Evolutionary conservation across 2,329 filamentous ascomycete genomes (phyloP).

Genomic region (Ophioceras dolichostomum): DNA sequence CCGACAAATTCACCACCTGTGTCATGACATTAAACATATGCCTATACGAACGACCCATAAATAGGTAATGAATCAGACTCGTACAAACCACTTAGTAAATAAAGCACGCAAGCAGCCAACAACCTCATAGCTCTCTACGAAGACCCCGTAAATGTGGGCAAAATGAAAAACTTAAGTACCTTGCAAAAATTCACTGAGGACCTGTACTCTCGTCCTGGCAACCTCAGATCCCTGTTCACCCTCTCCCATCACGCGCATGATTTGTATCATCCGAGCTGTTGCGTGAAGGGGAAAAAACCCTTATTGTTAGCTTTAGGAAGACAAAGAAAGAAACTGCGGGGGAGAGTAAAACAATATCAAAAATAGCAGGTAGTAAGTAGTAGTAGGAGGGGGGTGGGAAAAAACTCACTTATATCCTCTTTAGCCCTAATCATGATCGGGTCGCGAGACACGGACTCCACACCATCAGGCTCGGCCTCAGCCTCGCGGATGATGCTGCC

Average conservation of each 20-base stretch:
- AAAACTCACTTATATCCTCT: conserved; percentile 45
- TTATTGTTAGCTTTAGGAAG: not conserved
- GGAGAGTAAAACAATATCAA: not conserved
- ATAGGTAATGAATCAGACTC: too few species aligned
- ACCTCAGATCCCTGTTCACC: conserved; percentile 44
- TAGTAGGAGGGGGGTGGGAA: not conserved
- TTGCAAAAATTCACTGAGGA: conserved; percentile 38
- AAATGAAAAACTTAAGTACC: not conserved
- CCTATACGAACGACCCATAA: too few species aligned
- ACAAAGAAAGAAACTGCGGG: not conserved
- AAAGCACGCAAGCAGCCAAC: too few species aligned
- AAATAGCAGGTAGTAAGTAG: conserved; percentile 5
- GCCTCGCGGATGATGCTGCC: conserved; percentile 45
- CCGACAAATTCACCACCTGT: too few species aligned
- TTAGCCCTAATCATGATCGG: conserved; percentile 47
- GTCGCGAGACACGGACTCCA: conserved; percentile 35
- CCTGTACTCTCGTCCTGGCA: conserved; percentile 44
- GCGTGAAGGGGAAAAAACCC: too few species aligned
- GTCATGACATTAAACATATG: too few species aligned
- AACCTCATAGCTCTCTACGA: too few species aligned
- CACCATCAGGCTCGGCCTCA: conserved; percentile 28
- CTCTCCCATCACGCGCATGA: conserved; percentile 46
- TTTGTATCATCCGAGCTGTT: conserved; percentile 50
- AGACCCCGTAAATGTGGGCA: not conserved
- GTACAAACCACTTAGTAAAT: too few species aligned